Conservation (phyloP, 2,329 filamentous ascomycete species). For the Hypomyces perniciosus region DNA sequence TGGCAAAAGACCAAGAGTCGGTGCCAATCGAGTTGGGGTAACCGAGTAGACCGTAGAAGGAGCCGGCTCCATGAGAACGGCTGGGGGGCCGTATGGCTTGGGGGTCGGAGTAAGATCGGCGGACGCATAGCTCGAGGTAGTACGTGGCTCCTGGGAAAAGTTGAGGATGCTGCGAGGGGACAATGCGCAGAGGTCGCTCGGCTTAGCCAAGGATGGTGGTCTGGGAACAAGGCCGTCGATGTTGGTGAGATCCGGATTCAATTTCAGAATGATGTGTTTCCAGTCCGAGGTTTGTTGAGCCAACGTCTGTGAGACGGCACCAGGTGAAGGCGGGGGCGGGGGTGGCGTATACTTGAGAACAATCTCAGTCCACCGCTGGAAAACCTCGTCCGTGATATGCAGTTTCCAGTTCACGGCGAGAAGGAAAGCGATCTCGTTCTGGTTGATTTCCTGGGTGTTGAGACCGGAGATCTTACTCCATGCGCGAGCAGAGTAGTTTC, state of each 20-base stretch:
- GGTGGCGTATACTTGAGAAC: constrained; percentile 82
- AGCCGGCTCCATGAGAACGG: constrained; percentile 39
- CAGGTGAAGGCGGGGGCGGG: constrained; percentile 50
- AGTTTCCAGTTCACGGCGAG: constrained; percentile 88
- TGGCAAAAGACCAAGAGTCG: constrained; percentile 50
- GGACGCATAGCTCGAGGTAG: constrained; percentile 31
- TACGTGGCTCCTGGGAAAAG: constrained; percentile 32
- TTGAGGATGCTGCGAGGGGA: constrained; percentile 41
- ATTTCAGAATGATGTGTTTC: constrained; percentile 51
- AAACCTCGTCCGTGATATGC: constrained; percentile 82
- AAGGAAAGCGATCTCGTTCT: constrained; percentile 91
- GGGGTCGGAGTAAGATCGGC: constrained; percentile 35
- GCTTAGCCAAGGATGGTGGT: constrained; percentile 23
- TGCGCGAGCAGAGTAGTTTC: constrained; percentile 93
- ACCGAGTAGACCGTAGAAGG: constrained; percentile 39
- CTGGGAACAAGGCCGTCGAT: constrained; percentile 45
- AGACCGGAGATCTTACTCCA: constrained; percentile 99
- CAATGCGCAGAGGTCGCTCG: constrained; percentile 31
- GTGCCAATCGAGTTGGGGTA: constrained; percentile 36
- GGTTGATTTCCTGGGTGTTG: constrained; percentile 88
- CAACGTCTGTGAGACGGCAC: constrained; percentile 35
- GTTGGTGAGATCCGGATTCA: constrained; percentile 54
- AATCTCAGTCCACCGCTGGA: constrained; percentile 90
- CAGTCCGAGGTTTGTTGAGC: constrained; percentile 49
- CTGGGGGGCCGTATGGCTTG: constrained; percentile 36